Percentiles rank a stretch among this genome's conserved stretches.
Conservation (phyloP, 2,329 filamentous ascomycete species). For the Endocalyx cinctus region DNA sequence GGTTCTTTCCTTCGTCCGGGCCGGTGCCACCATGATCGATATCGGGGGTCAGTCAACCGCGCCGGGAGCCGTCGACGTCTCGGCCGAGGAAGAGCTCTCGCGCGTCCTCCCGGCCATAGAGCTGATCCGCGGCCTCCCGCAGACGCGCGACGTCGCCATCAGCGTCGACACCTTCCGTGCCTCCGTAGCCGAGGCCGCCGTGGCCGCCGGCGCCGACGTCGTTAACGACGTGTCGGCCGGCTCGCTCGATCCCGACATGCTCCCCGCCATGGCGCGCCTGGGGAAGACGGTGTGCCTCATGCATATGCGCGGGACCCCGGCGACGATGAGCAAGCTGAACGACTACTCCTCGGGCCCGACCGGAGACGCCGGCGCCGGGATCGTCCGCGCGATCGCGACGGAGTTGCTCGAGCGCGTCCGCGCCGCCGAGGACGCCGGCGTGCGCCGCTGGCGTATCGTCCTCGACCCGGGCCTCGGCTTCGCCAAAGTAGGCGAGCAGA, state of each 20-base stretch:
- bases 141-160: conserved; percentile 62
- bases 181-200: conserved; percentile 70
- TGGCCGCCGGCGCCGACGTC: conserved; percentile 78
- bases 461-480: conserved; percentile 94
- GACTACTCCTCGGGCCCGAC: conserved; percentile 51
- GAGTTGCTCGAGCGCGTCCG: conserved; percentile 68
- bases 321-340: conserved; percentile 69
- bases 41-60: conserved; percentile 91
- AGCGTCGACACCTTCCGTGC: conserved; percentile 93
- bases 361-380: conserved; percentile 36
- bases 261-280: conserved; percentile 70
- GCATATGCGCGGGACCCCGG: conserved; percentile 88
- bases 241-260: conserved; percentile 72
- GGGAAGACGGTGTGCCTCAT: conserved; percentile 79
- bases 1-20: conserved; percentile 56
- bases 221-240: conserved; percentile 94
- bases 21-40: conserved; percentile 81
- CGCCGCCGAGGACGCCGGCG: conserved; percentile 73
- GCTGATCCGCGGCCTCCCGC: conserved; percentile 63
- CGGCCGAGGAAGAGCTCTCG: conserved; percentile 66
- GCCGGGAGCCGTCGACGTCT: conserved; percentile 66
- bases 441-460: conserved; percentile 89
- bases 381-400: conserved; percentile 58
- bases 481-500: conserved; percentile 77
- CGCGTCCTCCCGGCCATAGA: conserved; percentile 77